A percentile compares a stretch with the other conserved stretches of the same genome.
These are phyloP conservation scores for Ramicandelaber brevisporus DNA, from an alignment of 192 early-diverging fungal species.

Conservation along the genomic window DNA sequence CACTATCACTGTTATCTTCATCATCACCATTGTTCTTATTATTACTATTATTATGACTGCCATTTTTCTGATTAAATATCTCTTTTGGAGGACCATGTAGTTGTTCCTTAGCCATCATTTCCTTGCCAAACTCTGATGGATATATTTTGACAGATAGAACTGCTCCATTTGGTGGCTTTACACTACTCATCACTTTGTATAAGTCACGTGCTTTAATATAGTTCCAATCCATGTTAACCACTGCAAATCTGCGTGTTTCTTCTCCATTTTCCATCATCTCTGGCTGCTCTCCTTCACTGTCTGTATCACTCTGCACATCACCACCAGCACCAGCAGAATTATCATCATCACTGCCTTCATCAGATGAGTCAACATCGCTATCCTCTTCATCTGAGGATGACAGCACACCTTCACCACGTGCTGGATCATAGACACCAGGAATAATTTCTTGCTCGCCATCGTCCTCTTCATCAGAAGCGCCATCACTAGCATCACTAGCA, in stretches of 20 bases:
- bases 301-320: slow-evolving; percentile 22
- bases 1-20: slow-evolving; percentile 5
- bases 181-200: slow-evolving; percentile 57
- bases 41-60: slow-evolving; percentile 5
- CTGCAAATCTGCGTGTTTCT: slow-evolving; percentile 49
- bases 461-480: slow-evolving; percentile 10
- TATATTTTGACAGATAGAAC: slow-evolving; percentile 62
- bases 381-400: slow-evolving; percentile 9
- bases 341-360: slow-evolving; percentile 10
- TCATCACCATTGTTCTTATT: slow-evolving; percentile 6
- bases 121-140: slow-evolving; percentile 46
- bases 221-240: slow-evolving; percentile 90
- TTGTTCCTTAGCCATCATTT: slow-evolving; percentile 22
- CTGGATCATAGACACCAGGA: slow-evolving; percentile 25
- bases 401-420: slow-evolving; percentile 54
- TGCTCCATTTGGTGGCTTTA: slow-evolving; percentile 45
- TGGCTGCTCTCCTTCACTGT: slow-evolving; percentile 24
- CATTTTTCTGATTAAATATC: slow-evolving; percentile 14
- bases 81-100: slow-evolving; percentile 14
- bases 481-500: slow-evolving; percentile 4
- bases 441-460: slow-evolving; percentile 1
- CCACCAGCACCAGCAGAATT: slow-evolving; percentile 7
- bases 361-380: slow-evolving; percentile 9
- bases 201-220: slow-evolving; percentile 70
- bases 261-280: slow-evolving; percentile 25